Percentiles rank a stretch among this genome's conserved stretches.
Conservation (phyloP, 2,329 filamentous ascomycete genomes). For the Talaromyces funiculosus region DNA sequence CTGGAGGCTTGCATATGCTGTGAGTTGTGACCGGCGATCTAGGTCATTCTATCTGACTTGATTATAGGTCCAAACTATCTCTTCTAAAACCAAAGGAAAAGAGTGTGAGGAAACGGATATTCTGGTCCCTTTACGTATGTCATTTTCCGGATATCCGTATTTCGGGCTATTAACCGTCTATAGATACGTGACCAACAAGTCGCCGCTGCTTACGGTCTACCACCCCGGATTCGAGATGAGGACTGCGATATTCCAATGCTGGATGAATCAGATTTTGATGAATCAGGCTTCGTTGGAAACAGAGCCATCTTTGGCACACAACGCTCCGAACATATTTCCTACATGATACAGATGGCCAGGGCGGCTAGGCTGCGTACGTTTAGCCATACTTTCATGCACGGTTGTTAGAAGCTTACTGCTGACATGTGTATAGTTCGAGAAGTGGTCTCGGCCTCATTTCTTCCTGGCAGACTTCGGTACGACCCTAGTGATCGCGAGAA, state of each 20-base stretch:
- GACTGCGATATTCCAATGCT: slow-evolving; percentile 45
- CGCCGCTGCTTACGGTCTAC: slow-evolving; percentile 41
- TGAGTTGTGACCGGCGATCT: slow-evolving; percentile 10
- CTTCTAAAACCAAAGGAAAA: slow-evolving; percentile 26
- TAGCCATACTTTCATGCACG: not conserved
- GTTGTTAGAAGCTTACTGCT: not conserved
- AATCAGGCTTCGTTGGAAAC: slow-evolving; percentile 24
- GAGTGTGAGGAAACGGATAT: slow-evolving; percentile 45
- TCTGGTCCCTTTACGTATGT: slow-evolving; percentile 50
- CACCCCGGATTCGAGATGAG: slow-evolving; percentile 45
- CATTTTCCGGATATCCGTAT: not conserved
- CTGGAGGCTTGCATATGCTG: slow-evolving; percentile 36
- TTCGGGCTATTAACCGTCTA: not conserved
- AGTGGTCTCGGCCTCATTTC: slow-evolving; percentile 36
- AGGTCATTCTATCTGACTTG: not conserved
- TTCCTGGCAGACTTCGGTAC: slow-evolving; percentile 21
- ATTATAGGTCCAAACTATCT: slow-evolving; percentile 26
- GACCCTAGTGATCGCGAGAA: slow-evolving; percentile 20
- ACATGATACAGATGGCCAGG: slow-evolving; percentile 36
- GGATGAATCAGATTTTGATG: slow-evolving; percentile 32
- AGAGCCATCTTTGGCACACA: slow-evolving; percentile 27
- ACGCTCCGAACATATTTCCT: slow-evolving; percentile 29
- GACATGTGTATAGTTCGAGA: slow-evolving; percentile 25
- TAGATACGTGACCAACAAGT: slow-evolving; percentile 46
- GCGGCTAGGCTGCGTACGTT: slow-evolving; percentile 32